Evolutionary conservation across 768 basidiomycete genomes (phyloP).

Genomic region (Termitomyces sp.): DNA sequence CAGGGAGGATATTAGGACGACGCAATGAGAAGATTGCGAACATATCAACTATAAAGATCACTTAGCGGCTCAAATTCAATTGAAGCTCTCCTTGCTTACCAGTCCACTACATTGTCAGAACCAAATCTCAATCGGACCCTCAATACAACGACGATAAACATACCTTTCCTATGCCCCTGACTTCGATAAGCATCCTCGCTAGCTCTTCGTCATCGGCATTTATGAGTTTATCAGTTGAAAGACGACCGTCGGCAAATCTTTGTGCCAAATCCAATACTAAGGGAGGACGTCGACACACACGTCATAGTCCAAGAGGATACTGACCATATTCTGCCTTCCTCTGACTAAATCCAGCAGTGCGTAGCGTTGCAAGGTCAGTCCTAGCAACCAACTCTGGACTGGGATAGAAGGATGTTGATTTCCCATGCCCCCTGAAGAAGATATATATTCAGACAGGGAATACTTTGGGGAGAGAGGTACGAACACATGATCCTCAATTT

Average conservation of each 20-base stretch:
- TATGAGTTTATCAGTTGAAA: slow-evolving; percentile 68
- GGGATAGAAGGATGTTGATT: slow-evolving; percentile 53
- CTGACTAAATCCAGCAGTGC: slow-evolving; percentile 70
- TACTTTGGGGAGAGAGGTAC: slow-evolving; percentile 12
- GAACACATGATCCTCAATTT: slow-evolving; percentile 45
- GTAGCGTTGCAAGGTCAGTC: slow-evolving; percentile 53
- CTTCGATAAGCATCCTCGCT: slow-evolving; percentile 66
- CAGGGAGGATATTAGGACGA: slow-evolving; percentile 70
- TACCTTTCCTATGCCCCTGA: slow-evolving; percentile 75
- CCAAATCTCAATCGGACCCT: neutral
- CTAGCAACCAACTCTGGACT: slow-evolving; percentile 61
- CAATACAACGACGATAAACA: slow-evolving; percentile 15
- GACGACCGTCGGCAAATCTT: slow-evolving; percentile 74
- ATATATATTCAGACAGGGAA: neutral
- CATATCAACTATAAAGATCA: slow-evolving; percentile 66
- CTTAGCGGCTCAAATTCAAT: neutral
- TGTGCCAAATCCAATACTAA: slow-evolving; percentile 74
- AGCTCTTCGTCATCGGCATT: slow-evolving; percentile 74
- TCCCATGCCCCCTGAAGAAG: slow-evolving; percentile 15
- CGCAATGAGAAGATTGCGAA: slow-evolving; percentile 86
- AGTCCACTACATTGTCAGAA: slow-evolving; percentile 45
- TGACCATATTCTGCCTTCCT: slow-evolving; percentile 90
- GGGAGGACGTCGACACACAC: neutral
- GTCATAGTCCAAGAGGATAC: slow-evolving; percentile 14
- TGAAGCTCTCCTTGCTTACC: slow-evolving; percentile 29